phyloP scores from a whole-genome alignment of 2,329 filamentous ascomycete species.

The Paracorniculantispora psalliotae region DNA sequence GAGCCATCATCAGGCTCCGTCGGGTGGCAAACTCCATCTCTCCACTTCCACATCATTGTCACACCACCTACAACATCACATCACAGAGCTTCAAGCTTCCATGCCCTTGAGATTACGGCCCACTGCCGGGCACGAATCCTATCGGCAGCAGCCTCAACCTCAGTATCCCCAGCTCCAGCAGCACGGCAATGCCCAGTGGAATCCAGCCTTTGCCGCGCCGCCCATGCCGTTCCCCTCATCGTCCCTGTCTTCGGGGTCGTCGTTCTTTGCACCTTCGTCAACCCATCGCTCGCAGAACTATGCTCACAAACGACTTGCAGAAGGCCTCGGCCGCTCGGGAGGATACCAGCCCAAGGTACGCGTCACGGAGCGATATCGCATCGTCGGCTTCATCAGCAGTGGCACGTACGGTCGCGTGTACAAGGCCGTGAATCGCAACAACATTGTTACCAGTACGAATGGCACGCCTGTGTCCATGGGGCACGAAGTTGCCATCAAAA shows the following conservation, averaged over 20 bases:
- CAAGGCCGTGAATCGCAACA: conserved; percentile 71
- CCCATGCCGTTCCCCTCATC: conserved; percentile 13
- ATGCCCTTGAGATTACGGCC: conserved; percentile 3
- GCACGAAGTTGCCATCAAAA: conserved; percentile 93
- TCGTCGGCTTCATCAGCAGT: conserved; percentile 96
- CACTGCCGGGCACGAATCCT: neutral
- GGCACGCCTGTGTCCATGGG: conserved; percentile 38
- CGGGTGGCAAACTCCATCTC: neutral
- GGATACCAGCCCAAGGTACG: conserved; percentile 73
- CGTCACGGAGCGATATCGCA: conserved; percentile 89
- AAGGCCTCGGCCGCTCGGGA: conserved; percentile 48
- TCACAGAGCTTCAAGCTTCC: neutral
- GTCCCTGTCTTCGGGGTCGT: neutral
- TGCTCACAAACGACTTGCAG: conserved; percentile 39
- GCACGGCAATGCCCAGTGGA: neutral
- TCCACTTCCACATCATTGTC: neutral
- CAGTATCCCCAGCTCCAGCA: neutral
- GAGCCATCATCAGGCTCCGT: neutral
- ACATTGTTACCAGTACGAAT: conserved; percentile 11
- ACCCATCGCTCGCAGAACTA: neutral
- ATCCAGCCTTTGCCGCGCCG: neutral
- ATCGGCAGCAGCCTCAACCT: neutral
- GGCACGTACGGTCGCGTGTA: conserved; percentile 98
- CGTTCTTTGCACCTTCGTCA: neutral
- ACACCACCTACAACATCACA: neutral